Evolutionary conservation across 1,139 yeast species (phyloP).

Genomic region (Lodderomyces theae): DNA sequence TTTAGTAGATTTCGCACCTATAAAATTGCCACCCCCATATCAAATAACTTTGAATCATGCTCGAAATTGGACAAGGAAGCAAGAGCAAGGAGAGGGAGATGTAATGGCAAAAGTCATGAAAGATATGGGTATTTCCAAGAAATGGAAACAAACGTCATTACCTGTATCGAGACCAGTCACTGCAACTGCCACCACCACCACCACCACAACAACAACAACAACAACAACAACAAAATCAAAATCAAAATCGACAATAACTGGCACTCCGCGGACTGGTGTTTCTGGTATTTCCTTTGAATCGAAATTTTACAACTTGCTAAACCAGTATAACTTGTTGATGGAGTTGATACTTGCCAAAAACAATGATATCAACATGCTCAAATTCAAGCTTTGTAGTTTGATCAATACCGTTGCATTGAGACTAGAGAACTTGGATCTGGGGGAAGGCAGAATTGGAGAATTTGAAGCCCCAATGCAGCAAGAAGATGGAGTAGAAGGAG

Average conservation of each 20-base stretch:
- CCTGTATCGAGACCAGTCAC: neutral
- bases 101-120: neutral
- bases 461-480: no score
- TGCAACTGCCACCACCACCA: neutral
- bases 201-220: neutral
- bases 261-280: no score
- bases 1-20: neutral
- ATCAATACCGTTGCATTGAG: neutral
- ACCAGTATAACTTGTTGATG: conserved; percentile 10
- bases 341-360: conserved; percentile 11
- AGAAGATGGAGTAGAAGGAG: neutral
- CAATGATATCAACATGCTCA: conserved; percentile 12
- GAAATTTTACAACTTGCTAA: conserved; percentile 12
- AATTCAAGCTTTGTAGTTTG: conserved; percentile 9
- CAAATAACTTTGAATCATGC: neutral
- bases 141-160: no score
- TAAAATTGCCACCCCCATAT: neutral
- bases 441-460: no score
- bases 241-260: no score
- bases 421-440: neutral
- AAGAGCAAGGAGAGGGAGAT: neutral
- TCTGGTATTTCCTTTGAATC: conserved; percentile 1
- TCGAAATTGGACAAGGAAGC: neutral
- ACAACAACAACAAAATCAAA: no score
- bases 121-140: no score